phyloP scores from a whole-genome alignment of 306 rosid species.

The Neltuma alba region DNA sequence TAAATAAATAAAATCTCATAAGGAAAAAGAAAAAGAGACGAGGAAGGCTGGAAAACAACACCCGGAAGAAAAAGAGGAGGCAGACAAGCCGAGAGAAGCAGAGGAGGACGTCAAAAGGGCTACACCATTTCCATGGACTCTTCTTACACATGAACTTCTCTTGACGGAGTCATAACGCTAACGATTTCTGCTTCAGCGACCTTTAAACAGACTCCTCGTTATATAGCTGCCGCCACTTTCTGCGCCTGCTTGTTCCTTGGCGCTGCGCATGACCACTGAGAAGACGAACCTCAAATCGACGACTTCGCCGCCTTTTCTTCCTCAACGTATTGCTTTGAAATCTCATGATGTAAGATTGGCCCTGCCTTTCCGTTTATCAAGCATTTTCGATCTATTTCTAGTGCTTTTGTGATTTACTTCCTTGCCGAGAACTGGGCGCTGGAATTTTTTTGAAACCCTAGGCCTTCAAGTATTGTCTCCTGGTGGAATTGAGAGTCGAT shows the following conservation, averaged over 20 bases:
- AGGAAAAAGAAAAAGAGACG: not conserved
- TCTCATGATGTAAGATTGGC: constrained; percentile 32
- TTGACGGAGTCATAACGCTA: constrained; percentile 47
- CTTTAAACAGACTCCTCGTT: constrained; percentile 36
- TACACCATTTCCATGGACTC: constrained; percentile 1
- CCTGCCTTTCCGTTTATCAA: not conserved
- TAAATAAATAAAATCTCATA: not conserved
- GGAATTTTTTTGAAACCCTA: constrained; percentile 41
- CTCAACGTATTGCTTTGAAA: constrained; percentile 6
- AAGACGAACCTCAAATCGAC: constrained; percentile 21
- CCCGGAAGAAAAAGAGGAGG: not conserved
- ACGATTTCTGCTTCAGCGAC: constrained; percentile 30
- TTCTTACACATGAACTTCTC: not conserved
- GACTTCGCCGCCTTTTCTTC: constrained; percentile 10
- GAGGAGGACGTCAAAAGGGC: not conserved
- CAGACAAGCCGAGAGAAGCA: not conserved
- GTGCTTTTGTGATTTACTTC: not conserved
- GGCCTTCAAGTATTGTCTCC: not conserved
- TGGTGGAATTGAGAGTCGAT: not conserved
- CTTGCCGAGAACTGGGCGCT: not conserved
- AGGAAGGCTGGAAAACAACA: not conserved
- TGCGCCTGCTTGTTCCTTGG: not conserved
- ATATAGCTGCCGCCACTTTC: constrained; percentile 39
- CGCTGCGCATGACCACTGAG: not conserved
- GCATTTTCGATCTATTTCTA: not conserved